These are phyloP conservation scores for Henckelia pumila DNA, from an alignment of 257 asterid species.

Conservation along the genomic window DNA sequence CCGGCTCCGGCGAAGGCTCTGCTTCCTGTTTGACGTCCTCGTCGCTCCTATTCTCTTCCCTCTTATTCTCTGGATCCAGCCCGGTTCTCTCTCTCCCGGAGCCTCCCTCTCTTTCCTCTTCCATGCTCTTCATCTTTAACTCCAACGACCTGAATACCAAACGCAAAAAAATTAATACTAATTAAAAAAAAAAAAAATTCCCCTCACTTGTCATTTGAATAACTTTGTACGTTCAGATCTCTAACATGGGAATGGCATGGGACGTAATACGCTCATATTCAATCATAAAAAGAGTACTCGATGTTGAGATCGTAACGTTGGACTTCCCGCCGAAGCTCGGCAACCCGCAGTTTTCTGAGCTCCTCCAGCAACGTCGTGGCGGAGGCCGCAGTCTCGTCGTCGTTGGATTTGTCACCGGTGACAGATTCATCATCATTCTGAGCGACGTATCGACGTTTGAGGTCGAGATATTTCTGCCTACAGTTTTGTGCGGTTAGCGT, in stretches of 20 bases:
- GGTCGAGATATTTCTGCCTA: constrained; percentile 47
- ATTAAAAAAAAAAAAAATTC: background rate
- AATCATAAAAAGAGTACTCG: constrained; percentile 51
- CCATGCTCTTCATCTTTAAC: constrained; percentile 56
- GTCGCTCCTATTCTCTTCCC: constrained; percentile 30
- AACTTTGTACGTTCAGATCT: constrained; percentile 36
- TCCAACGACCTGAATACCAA: constrained; percentile 58
- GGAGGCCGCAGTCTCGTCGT: constrained; percentile 18
- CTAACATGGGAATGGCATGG: constrained; percentile 13
- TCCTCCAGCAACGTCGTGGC: constrained; percentile 61
- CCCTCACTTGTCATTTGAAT: constrained; percentile 18
- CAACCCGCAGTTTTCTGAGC: constrained; percentile 68
- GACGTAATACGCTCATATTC: constrained; percentile 14
- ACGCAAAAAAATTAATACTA: background rate
- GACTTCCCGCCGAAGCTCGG: constrained; percentile 75
- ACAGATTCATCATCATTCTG: constrained; percentile 33
- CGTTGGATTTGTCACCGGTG: constrained; percentile 37
- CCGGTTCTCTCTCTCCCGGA: constrained; percentile 36
- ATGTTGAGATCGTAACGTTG: constrained; percentile 83
- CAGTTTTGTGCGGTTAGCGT: constrained; percentile 47
- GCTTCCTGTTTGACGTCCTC: constrained; percentile 32
- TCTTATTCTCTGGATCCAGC: constrained; percentile 48
- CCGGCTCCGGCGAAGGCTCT: constrained; percentile 24
- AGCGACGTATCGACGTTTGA: constrained; percentile 46
- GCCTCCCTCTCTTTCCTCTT: constrained; percentile 53